Evolutionary conservation across 352 stramenopile species (phyloP).

Genomic region (Peronospora tabacina): DNA sequence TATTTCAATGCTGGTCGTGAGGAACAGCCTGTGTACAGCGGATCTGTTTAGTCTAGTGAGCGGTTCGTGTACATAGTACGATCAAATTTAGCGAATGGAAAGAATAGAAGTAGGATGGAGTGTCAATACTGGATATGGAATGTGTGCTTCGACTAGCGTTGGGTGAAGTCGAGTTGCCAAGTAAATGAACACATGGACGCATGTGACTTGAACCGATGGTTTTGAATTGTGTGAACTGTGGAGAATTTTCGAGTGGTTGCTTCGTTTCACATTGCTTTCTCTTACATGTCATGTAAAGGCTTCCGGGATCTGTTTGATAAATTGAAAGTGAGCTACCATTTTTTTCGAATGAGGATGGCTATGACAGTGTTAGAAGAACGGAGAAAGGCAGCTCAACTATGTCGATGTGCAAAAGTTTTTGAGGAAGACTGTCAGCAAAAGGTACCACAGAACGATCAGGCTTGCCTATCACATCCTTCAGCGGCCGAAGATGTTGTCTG

Average conservation of each 20-base stretch:
- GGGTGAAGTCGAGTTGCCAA: background rate
- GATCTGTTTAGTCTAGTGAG: conserved; percentile 22
- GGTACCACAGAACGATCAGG: too few relatives aligned
- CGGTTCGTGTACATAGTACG: conserved; percentile 18
- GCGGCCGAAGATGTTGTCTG: too few relatives aligned
- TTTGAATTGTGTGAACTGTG: conserved; percentile 1
- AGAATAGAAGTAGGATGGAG: conserved; percentile 24
- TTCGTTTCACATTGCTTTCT: background rate
- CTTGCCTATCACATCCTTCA: too few relatives aligned
- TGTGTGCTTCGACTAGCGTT: background rate
- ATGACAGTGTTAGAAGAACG: too few relatives aligned
- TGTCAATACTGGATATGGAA: conserved; percentile 8
- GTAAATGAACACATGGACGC: conserved; percentile 7
- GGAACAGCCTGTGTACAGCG: conserved; percentile 25
- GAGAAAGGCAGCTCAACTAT: too few relatives aligned
- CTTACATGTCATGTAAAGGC: background rate
- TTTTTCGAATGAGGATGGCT: too few relatives aligned
- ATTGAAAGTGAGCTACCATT: too few relatives aligned
- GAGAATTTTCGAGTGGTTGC: background rate
- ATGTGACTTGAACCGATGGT: conserved; percentile 23
- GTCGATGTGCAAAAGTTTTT: too few relatives aligned
- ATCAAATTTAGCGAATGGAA: conserved; percentile 10
- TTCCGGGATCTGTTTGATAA: background rate
- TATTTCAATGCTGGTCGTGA: conserved; percentile 19
- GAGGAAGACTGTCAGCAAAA: too few relatives aligned